Base-by-base conservation (phyloP, 1,139 yeast species). In the Torulaspora globosa region DNA sequence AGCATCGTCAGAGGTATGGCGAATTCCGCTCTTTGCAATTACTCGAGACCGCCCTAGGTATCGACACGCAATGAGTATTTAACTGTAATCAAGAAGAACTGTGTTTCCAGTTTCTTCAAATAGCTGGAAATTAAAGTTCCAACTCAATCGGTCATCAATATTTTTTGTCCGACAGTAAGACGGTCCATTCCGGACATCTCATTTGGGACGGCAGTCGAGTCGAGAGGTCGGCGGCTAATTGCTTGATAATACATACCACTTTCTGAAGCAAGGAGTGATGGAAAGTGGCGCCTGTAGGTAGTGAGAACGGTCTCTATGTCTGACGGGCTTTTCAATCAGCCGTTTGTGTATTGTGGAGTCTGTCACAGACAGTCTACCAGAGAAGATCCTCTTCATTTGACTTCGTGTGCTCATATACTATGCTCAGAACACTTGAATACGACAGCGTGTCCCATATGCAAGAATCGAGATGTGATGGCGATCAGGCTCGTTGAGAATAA, bases 371-470 rank as follows among this genome's bases (percentile, higher is more conserved):
- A 52, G 18, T 49, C 55, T n/a, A 41, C 54, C 18, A 24, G 26
- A 9, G 54, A 49, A 9, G 54, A 53, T 26, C 56, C 59, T 8
- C 44, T 59, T 14, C 42, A 50, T 34, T 36, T 59, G 31, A 59
- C 60, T 5, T 57, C 61, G n/a, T 59, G 64, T 49, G 62, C 64
- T 7, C 63, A 59, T 47, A 52, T 51, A 1, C 44, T 59, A 18
- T 59, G 64, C 31, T 42, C 54, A 2, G 44, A 49, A 32, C 63
- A 60, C 36, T 28, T 53, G 28, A 40, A 39, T 10, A 27, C 35
- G 1, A 43, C 43, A 30, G 32, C 39, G 10, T 59, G 63, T 27
- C 51, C 61, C 8, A 38, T 54, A 15, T 59, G 62, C 23, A 36
- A 46, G 14, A 51, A 47, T 3, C 39, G 35, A 18, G 57, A 55